phyloP scores from a whole-genome alignment of 2,329 filamentous ascomycete genomes.

The Hymenoscyphus repandus region DNA sequence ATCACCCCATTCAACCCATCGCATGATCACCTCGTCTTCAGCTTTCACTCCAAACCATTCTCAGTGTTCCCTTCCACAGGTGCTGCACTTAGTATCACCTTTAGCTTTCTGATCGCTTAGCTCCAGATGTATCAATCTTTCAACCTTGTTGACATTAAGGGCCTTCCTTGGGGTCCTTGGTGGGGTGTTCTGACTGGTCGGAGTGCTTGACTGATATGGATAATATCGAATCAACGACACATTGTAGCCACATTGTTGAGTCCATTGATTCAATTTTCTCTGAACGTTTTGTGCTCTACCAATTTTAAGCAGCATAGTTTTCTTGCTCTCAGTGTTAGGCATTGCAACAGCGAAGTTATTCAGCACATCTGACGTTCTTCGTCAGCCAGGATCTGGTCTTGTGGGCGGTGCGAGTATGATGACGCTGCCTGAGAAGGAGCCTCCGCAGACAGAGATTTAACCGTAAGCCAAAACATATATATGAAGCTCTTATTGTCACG shows the following conservation, averaged over 20 bases:
- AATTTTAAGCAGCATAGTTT: constrained; percentile 65
- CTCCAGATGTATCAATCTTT: constrained; percentile 86
- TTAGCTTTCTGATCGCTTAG: constrained; percentile 56
- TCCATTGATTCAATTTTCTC: constrained; percentile 87
- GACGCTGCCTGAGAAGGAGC: constrained; percentile 55
- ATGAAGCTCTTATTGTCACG: constrained; percentile 85
- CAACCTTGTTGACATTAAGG: constrained; percentile 80
- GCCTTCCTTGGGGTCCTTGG: constrained; percentile 59
- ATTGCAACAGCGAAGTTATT: constrained; percentile 40
- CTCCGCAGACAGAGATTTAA: constrained; percentile 49
- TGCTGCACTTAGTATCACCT: constrained; percentile 56
- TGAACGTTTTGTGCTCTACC: constrained; percentile 76
- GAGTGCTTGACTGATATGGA: constrained; percentile 56
- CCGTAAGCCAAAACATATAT: constrained; percentile 97
- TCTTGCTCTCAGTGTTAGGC: constrained; percentile 32
- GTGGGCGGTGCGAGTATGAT: constrained; percentile 50
- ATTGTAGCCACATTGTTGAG: constrained; percentile 84
- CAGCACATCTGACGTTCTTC: constrained; percentile 51
- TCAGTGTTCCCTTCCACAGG: constrained; percentile 78
- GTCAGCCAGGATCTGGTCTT: constrained; percentile 29
- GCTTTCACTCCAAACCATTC: constrained; percentile 92
- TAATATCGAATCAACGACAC: constrained; percentile 88
- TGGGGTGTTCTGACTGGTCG: constrained; percentile 15
- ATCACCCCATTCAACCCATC: constrained; percentile 74
- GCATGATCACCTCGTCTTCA: constrained; percentile 68